Evolutionary conservation across 139 green algal species (phyloP).

Genomic region (Chlamydomonas sphaeroides): DNA sequence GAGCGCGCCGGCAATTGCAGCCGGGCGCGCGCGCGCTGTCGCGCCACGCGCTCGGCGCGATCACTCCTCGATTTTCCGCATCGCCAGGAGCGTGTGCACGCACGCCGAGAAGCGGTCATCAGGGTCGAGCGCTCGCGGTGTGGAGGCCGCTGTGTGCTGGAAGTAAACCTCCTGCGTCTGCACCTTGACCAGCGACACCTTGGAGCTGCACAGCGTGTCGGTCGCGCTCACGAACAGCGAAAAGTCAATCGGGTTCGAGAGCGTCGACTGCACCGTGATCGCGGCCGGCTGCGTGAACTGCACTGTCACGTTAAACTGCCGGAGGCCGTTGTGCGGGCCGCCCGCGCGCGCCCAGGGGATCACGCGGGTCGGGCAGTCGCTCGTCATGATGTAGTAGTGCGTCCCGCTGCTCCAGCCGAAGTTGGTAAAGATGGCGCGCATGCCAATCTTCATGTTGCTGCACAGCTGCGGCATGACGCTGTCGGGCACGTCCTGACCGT

Average conservation of each 20-base stretch:
- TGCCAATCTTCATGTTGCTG: not conserved
- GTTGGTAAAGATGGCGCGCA: conserved; percentile 4
- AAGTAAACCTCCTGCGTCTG: conserved; percentile 22
- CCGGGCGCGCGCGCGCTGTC: too few relatives aligned
- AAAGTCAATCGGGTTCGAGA: conserved; percentile 1
- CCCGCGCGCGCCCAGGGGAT: not conserved
- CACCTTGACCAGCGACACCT: not conserved
- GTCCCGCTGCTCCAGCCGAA: conserved; percentile 7
- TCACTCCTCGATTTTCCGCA: too few relatives aligned
- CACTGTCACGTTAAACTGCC: conserved; percentile 29
- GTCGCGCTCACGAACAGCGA: conserved; percentile 16
- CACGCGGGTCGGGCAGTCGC: not conserved
- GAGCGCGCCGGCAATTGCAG: too few relatives aligned
- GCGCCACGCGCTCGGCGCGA: too few relatives aligned
- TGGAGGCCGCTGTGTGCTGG: not conserved
- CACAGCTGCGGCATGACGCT: not conserved
- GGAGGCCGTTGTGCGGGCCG: not conserved
- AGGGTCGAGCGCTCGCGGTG: conserved; percentile 2
- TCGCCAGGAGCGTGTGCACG: conserved; percentile 3
- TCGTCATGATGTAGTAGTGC: not conserved
- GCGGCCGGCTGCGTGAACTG: not conserved
- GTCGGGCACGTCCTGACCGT: not conserved
- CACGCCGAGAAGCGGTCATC: conserved; percentile 5
- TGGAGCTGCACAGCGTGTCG: conserved; percentile 7
- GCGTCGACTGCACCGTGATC: not conserved